Evolutionary conservation across 176 grass and related monocot species (phyloP).

Genomic region (Oryza meridionalis): DNA sequence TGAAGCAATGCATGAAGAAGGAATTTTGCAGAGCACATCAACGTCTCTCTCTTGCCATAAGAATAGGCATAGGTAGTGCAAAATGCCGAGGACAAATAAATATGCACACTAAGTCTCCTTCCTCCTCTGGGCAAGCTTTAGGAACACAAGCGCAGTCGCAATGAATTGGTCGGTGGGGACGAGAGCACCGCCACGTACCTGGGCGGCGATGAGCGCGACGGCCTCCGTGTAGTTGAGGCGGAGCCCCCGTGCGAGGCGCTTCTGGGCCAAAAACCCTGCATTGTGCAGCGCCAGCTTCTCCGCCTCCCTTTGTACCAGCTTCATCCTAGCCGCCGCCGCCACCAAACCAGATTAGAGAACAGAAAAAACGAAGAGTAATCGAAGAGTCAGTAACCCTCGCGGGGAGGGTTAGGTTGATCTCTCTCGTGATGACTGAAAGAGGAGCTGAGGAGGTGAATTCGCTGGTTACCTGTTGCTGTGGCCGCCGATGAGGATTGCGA

Average conservation of each 20-base stretch:
- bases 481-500: neutral
- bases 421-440: neutral
- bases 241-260: constrained; percentile 85
- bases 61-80: no score
- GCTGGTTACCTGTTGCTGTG: neutral
- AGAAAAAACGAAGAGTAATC: neutral
- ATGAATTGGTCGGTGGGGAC: no score
- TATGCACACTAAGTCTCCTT: neutral
- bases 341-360: neutral
- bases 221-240: constrained; percentile 88
- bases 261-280: constrained; percentile 89
- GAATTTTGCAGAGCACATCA: no score
- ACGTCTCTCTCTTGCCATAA: no score
- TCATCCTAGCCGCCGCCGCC: constrained; percentile 47
- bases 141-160: neutral
- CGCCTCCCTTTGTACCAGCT: constrained; percentile 72
- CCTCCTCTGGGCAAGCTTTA: neutral
- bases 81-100: no score
- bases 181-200: constrained; percentile 35
- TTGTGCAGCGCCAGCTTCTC: constrained; percentile 87
- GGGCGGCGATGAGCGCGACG: constrained; percentile 78
- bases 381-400: neutral
- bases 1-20: no score
- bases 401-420: no score
- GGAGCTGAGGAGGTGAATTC: neutral